Base-by-base conservation (phyloP, 768 basidiomycete species). In the Leucogyrophana mollusca region DNA sequence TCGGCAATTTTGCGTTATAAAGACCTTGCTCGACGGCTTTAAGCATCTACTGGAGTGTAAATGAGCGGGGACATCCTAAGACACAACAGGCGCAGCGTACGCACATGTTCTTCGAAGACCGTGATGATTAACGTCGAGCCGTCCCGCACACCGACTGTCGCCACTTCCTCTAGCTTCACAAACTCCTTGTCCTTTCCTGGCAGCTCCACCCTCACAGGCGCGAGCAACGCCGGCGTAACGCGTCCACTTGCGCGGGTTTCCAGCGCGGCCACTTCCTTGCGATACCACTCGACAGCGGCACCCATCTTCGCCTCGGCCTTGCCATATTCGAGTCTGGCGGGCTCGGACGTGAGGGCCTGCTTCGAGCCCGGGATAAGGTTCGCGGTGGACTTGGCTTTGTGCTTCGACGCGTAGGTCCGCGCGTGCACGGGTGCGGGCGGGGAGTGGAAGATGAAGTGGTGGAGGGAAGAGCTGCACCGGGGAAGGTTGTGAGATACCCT, bases 141-240 rank as follows among this genome's bases (percentile, higher is more conserved):
- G 43, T 93, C 87, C 50, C 83, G 73, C 32, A 93, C 81, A 7
- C 90, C 90, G 16, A 93, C 78, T 0, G 90, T 90, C 1, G 90
- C 85, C 20, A 92, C 59, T 43, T 90, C 85, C 34, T 90, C 83
- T 30, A 93, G 63, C 35, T 63, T 71, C 35, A 72, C 61, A 3
- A 65, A 45, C 22, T 69, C 65, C 3, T 45, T 49, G 24, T 69
- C 67, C 24, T 60, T 58, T 4, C 70, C 73, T 0, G 76, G 72
- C 3, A 79, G 55, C 43, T 68, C 70, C 23, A 92, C 81, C 16
- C 79, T 75, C 5, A 93, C 86, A 0, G 84, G 78, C 10, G 81
- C 70, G 40, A 93, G 75, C 50, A 93, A 55, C 2, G 76, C 76
- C 1, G 90, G 86, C 0, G 85, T 88, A 49, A 93, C 77, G 21